phyloP scores from a whole-genome alignment of 306 rosid genomes.

The Pyrus communis region DNA sequence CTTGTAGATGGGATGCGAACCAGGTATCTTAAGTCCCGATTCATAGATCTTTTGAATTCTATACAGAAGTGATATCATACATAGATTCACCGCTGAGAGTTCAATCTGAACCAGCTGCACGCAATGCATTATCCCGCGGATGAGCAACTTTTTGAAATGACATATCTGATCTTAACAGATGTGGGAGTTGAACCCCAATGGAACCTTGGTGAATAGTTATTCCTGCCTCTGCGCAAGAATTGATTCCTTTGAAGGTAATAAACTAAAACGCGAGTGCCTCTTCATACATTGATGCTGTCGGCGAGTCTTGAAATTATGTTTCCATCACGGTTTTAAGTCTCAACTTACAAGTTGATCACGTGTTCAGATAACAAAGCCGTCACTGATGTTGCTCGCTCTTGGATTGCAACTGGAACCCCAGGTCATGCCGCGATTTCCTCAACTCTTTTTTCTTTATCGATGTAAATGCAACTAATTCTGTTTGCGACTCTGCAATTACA shows the following conservation, averaged over 20 bases:
- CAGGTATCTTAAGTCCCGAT: slow-evolving; percentile 45
- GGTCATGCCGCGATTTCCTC: slow-evolving; percentile 24
- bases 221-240: slow-evolving; percentile 69
- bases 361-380: slow-evolving; percentile 34
- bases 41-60: background rate
- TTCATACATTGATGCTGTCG: background rate
- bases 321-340: background rate
- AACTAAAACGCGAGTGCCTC: background rate
- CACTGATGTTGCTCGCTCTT: slow-evolving; percentile 52
- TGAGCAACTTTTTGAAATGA: slow-evolving; percentile 6
- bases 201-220: slow-evolving; percentile 69
- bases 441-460: background rate
- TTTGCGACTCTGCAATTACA: slow-evolving; percentile 3
- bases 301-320: background rate
- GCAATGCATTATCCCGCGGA: background rate
- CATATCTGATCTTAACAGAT: slow-evolving; percentile 35
- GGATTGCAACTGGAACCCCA: slow-evolving; percentile 75
- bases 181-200: slow-evolving; percentile 64
- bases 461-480: background rate
- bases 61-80: background rate
- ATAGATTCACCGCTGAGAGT: background rate
- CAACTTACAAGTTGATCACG: slow-evolving; percentile 18
- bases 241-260: slow-evolving; percentile 43
- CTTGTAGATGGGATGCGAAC: slow-evolving; percentile 58
- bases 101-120: background rate